Evolutionary conservation across 2,329 filamentous ascomycete genomes (phyloP), one percentile per base, ranked within the genome.

Genomic region (Hypoxylon sp.): DNA sequence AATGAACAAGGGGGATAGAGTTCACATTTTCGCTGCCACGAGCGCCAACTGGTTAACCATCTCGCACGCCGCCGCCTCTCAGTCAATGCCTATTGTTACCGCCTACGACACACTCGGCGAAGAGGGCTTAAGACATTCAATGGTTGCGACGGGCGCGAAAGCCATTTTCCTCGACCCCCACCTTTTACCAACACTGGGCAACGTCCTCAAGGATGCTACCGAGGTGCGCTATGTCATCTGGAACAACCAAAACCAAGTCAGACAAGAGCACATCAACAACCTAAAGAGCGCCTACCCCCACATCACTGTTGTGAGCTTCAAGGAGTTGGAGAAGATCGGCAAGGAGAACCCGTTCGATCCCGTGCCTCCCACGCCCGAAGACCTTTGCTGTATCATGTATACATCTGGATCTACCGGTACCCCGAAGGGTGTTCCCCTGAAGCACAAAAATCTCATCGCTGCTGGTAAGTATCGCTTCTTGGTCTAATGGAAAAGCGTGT

Each of bases 331-430:
- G 51, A 75, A 76, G 60, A 69, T 80, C 25, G 79, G 79, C 60
- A 70, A 85, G 67, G 82, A 87, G 52, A 87, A 88, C 71, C 81
- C 79, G 9, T 79, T 82, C 25, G 86, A 91, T 9, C 79, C 87
- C 2, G 83, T 87, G 3, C 86, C 88, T 17, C 89, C 90, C 5
- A 72, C 76, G 35, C 75, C 87, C 3, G 86, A 91, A 41, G 89
- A 92, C 67, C 81, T 93, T 12, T 90, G 87, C 75, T 93, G 90
- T 68, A 81, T 81, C 65, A 81, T 81, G 78, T 80, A 80, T 69
- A 94, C 90, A 1, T 93, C 89, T 25, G 90, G 90, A 37, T 91
- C 89, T 4, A 93, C 89, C 2, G 90, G 90, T 46, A 84, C 88
- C 0, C 90, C 90, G 48, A 94, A 94, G 79, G 90, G 90, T 68